phyloP scores from a whole-genome alignment of 352 stramenopile species.

The Phytophthora ohioensis region DNA sequence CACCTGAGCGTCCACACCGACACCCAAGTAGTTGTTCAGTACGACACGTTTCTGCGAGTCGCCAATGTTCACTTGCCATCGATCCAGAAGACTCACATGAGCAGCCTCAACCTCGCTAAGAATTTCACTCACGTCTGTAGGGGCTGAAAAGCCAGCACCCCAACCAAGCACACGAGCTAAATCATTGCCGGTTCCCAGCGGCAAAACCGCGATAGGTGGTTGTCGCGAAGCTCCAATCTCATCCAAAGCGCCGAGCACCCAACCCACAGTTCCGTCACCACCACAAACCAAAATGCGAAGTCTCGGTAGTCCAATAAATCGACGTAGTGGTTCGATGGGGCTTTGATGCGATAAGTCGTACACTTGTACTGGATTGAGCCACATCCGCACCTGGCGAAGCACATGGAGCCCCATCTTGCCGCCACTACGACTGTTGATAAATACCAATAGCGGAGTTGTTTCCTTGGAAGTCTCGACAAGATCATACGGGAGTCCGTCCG shows the following conservation, averaged over 20 bases:
- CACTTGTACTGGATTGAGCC: constrained; percentile 97
- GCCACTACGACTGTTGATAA: constrained; percentile 96
- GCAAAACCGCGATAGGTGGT: constrained; percentile 95
- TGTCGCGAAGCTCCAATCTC: constrained; percentile 67
- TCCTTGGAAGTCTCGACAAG: constrained; percentile 58
- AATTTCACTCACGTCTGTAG: constrained; percentile 68
- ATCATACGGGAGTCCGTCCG: constrained; percentile 60
- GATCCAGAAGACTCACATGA: constrained; percentile 80
- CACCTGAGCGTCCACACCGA: constrained; percentile 92
- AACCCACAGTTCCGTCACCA: constrained; percentile 95
- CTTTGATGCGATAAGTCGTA: constrained; percentile 94
- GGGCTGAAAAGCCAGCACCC: constrained; percentile 92
- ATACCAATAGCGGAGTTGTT: constrained; percentile 83
- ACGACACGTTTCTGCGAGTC: constrained; percentile 71
- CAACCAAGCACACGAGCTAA: constrained; percentile 93
- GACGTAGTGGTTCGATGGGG: constrained; percentile 91
- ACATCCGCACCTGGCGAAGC: constrained; percentile 90
- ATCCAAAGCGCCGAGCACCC: constrained; percentile 87
- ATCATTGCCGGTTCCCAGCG: constrained; percentile 97
- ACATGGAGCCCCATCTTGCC: constrained; percentile 94
- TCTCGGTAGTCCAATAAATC: constrained; percentile 89
- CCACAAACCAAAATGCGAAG: constrained; percentile 95
- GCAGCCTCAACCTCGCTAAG: constrained; percentile 74
- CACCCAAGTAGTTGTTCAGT: constrained; percentile 85
- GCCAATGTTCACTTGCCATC: constrained; percentile 75